Evolutionary conservation across 2,329 filamentous ascomycete genomes (phyloP).

Genomic region (Biscogniauxia mediterranea): DNA sequence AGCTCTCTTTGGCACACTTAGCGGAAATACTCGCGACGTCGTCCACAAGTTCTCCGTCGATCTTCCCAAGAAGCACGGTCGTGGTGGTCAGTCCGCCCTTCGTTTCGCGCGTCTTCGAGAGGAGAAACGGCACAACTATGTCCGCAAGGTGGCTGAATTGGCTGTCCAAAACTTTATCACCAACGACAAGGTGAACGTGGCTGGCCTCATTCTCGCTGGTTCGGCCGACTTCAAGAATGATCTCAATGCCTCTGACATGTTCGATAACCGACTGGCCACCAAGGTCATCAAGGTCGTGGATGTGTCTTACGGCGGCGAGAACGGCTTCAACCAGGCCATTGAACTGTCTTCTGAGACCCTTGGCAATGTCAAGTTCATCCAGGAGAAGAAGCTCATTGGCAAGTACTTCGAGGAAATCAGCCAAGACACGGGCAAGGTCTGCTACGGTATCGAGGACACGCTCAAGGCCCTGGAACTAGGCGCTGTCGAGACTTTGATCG

Average conservation of each 20-base stretch:
- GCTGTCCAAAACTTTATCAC: slow-evolving; percentile 99
- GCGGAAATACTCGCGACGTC: slow-evolving; percentile 94
- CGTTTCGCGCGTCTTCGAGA: slow-evolving; percentile 99
- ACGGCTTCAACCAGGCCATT: slow-evolving; percentile 99
- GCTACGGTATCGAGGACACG: slow-evolving; percentile 97
- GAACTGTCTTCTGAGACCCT: slow-evolving; percentile 93
- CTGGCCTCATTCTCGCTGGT: slow-evolving; percentile 90
- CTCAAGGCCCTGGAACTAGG: slow-evolving; percentile 94
- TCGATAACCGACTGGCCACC: slow-evolving; percentile 82
- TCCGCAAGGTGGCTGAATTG: slow-evolving; percentile 96
- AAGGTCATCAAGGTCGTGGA: slow-evolving; percentile 99
- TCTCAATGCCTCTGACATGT: slow-evolving; percentile 94
- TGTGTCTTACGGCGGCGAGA: slow-evolving; percentile 97
- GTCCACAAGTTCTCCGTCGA: slow-evolving; percentile 98
- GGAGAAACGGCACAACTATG: slow-evolving; percentile 99
- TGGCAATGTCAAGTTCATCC: slow-evolving; percentile 99
- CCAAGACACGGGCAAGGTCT: slow-evolving; percentile 93
- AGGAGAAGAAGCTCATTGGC: slow-evolving; percentile 99
- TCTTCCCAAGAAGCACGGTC: slow-evolving; percentile 98
- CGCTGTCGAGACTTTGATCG: slow-evolving; percentile 90
- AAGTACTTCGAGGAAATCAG: slow-evolving; percentile 99
- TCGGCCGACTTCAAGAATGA: slow-evolving; percentile 99
- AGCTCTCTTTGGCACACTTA: slow-evolving; percentile 92
- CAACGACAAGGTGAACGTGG: slow-evolving; percentile 96
- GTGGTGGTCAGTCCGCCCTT: slow-evolving; percentile 98